These are phyloP conservation scores for Cercospora sesami DNA, from an alignment of 2,329 filamentous ascomycete species.

Conservation along the genomic window DNA sequence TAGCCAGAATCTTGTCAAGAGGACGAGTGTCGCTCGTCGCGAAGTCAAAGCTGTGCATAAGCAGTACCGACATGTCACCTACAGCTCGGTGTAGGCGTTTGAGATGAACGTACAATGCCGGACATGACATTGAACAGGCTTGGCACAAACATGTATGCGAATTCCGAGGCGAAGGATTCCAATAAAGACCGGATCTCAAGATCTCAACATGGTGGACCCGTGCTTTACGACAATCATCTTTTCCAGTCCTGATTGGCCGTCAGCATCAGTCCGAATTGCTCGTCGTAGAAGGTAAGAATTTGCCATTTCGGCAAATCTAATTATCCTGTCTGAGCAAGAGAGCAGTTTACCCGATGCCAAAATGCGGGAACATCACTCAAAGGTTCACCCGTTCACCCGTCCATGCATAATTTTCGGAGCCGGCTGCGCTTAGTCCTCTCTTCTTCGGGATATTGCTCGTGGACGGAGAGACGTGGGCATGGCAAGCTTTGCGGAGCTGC, in stretches of 20 bases:
- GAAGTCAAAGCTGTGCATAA: neutral
- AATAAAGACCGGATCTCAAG: neutral
- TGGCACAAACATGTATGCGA: neutral
- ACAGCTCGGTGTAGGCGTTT: neutral
- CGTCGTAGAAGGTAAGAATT: neutral
- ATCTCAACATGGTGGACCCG: neutral
- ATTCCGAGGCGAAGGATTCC: neutral
- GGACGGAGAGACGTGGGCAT: no score
- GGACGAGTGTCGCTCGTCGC: neutral
- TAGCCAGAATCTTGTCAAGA: neutral
- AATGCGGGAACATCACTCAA: neutral
- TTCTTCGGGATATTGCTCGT: neutral
- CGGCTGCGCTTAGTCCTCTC: neutral
- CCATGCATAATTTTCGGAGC: neutral
- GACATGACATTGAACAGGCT: neutral
- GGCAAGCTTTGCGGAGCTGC: neutral
- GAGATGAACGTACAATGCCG: neutral
- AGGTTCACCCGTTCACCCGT: neutral
- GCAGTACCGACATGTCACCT: neutral
- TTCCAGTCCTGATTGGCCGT: neutral
- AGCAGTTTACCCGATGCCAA: neutral
- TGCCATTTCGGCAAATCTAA: neutral
- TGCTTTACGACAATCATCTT: neutral
- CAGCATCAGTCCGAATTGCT: neutral
- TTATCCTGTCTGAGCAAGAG: neutral